phyloP scores from a whole-genome alignment of 2,329 filamentous ascomycete species.

The Myriosclerotinia scirpicola region DNA sequence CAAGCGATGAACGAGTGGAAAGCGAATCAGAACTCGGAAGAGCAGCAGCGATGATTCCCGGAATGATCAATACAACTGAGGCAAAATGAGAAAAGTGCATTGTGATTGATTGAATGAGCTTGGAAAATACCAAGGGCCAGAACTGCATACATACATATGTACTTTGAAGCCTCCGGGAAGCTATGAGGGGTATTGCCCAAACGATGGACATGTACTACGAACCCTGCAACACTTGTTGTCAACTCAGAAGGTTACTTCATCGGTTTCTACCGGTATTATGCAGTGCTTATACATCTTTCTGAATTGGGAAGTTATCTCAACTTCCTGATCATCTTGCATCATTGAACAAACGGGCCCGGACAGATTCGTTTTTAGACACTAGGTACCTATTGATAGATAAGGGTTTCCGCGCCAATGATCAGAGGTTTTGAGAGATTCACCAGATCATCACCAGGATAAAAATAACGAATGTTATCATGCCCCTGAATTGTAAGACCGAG shows the following conservation, averaged over 20 bases:
- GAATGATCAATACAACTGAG: background rate
- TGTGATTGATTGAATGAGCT: constrained; percentile 17
- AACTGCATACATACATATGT: constrained; percentile 1
- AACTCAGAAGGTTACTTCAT: constrained; percentile 19
- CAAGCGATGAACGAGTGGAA: constrained; percentile 8
- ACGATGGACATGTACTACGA: constrained; percentile 6
- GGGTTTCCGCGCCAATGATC: background rate
- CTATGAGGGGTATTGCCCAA: constrained; percentile 1
- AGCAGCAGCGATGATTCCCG: constrained; percentile 5
- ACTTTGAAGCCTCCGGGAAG: constrained; percentile 3
- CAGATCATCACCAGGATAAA: background rate
- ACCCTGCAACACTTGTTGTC: constrained; percentile 22
- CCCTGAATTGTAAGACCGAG: background rate
- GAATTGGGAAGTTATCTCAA: constrained; percentile 8
- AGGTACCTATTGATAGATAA: constrained; percentile 11
- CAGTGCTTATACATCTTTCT: constrained; percentile 18
- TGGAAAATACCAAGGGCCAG: background rate
- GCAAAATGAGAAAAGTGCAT: constrained; percentile 20
- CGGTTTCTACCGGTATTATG: background rate
- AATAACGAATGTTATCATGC: background rate
- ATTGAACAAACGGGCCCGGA: background rate
- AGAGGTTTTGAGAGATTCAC: background rate
- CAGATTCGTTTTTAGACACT: background rate
- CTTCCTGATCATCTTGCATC: constrained; percentile 13
- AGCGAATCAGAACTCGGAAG: background rate